Evolutionary conservation across 805 yeast species (phyloP), one percentile per base, ranked within the genome.

Genomic region (Starmerella geochares): DNA sequence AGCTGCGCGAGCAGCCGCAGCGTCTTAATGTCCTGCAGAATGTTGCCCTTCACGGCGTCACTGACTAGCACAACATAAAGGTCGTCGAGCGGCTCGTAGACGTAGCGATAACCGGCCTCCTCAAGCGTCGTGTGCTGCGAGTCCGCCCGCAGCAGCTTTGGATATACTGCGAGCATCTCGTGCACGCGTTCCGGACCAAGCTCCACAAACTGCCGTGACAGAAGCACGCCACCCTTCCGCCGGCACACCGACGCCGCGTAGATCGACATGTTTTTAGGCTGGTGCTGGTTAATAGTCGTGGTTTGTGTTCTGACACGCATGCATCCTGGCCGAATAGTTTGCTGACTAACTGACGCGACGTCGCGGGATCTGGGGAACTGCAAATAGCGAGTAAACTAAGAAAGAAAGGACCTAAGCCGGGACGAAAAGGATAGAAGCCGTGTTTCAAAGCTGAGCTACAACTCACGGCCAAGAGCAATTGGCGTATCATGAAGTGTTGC

Each of bases 31-130:
- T 92, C 98, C 68, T 88, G 95, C 59, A 92, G 72, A 54, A 92
- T 90, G 64, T 92, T 92, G 27, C 95, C 85, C 59, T 82, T 84
- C 56, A 84, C 79, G n/a, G 54, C 52, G 68, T 87, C 90, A 51
- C 97, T 90, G 64, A 92, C 81, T 60, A 92, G 71, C 38, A 94
- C 88, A 62, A 92, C 81, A 67, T 86, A 90, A 51, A 86, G 79
- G 58, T 87, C 96, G 65, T 92, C 98, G 64, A 92, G 76, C 43
- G 98, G 96, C 67, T 87, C 96, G 68, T 86, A 92, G 47, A 92
- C 92, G 64, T 86, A 92, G 66, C 99, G 80, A 35, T 86, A 92
- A 58, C 79, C 79, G 47, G 83, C 94, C 63, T 85, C 94, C 67
- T 92, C 98, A 28, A 86, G 92, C 10, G 94, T 83, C 44, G 97